Conservation (phyloP, 2,329 filamentous ascomycete species). For the Claviceps maximensis region DNA sequence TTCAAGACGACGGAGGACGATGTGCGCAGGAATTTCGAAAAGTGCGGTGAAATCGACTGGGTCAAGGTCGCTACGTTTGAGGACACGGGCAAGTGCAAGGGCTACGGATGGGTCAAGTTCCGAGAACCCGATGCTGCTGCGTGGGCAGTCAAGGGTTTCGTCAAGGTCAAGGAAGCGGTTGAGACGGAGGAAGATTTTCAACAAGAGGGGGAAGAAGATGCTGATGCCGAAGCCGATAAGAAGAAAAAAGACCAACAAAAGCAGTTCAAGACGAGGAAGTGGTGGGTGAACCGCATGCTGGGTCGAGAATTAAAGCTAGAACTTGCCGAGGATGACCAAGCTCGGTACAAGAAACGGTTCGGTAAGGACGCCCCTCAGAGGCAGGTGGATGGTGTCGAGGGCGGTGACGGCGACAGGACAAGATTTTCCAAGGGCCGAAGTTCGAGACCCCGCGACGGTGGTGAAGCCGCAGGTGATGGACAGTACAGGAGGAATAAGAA, state of each 20-base stretch:
- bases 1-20: slow-evolving; percentile 75
- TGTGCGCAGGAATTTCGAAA: slow-evolving; percentile 65
- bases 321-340: slow-evolving; percentile 81
- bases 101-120: slow-evolving; percentile 91
- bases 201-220: slow-evolving; percentile 31
- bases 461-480: slow-evolving; percentile 6
- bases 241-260: slow-evolving; percentile 27
- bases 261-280: slow-evolving; percentile 50
- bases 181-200: slow-evolving; percentile 50
- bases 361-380: slow-evolving; percentile 51
- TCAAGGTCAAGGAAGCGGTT: slow-evolving; percentile 54
- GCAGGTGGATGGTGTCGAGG: slow-evolving; percentile 10
- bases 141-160: slow-evolving; percentile 60
- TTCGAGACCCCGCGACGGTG: slow-evolving; percentile 20
- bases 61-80: slow-evolving; percentile 90
- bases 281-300: slow-evolving; percentile 76
- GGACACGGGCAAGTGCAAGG: slow-evolving; percentile 95
- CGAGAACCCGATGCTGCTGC: slow-evolving; percentile 62
- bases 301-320: slow-evolving; percentile 78
- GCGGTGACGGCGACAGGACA: slow-evolving; percentile 11
- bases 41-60: slow-evolving; percentile 71
- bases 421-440: slow-evolving; percentile 21
- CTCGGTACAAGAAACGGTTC: slow-evolving; percentile 87
- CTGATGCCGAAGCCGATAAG: slow-evolving; percentile 27
- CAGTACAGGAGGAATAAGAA: slow-evolving; percentile 10